Conservation (phyloP, 2,329 filamentous ascomycete species). For the Calonectria crousiana region DNA sequence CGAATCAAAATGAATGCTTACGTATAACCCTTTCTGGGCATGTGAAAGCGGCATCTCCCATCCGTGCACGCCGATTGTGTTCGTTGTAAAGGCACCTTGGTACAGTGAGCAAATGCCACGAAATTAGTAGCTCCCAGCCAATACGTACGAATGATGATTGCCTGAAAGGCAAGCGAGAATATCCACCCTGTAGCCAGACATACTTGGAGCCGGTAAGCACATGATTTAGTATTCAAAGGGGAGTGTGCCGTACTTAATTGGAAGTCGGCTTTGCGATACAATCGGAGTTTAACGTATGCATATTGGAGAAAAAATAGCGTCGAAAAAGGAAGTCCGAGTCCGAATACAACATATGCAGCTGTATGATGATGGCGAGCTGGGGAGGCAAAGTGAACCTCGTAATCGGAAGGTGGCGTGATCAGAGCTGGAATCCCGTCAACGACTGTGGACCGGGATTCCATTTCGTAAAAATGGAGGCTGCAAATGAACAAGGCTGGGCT, state of each 20-base stretch:
- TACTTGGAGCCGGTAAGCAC: background rate
- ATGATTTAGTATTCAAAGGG: too few relatives aligned
- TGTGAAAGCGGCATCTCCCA: slow-evolving; percentile 33
- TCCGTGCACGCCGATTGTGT: slow-evolving; percentile 28
- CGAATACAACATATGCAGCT: slow-evolving; percentile 41
- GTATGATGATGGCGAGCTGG: slow-evolving; percentile 32
- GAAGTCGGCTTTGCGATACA: slow-evolving; percentile 17
- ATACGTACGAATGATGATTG: slow-evolving; percentile 10
- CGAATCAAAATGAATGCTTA: slow-evolving; percentile 6
- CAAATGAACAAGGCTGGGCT: background rate
- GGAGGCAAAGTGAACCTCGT: slow-evolving; percentile 46
- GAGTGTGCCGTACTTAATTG: slow-evolving; percentile 12
- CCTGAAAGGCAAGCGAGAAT: background rate
- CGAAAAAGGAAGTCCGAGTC: slow-evolving; percentile 25
- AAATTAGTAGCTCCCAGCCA: too few relatives aligned
- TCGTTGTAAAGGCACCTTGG: slow-evolving; percentile 18
- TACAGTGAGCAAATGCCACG: background rate
- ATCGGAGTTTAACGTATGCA: slow-evolving; percentile 33
- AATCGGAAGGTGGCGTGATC: slow-evolving; percentile 41
- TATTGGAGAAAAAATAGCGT: slow-evolving; percentile 41
- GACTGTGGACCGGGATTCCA: background rate
- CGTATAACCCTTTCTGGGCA: slow-evolving; percentile 14
- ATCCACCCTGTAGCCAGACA: slow-evolving; percentile 1
- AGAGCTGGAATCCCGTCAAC: slow-evolving; percentile 42
- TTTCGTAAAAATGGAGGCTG: background rate